Evolutionary conservation across 2,329 filamentous ascomycete species (phyloP).

Genomic region (Fusarium protoensiforme): DNA sequence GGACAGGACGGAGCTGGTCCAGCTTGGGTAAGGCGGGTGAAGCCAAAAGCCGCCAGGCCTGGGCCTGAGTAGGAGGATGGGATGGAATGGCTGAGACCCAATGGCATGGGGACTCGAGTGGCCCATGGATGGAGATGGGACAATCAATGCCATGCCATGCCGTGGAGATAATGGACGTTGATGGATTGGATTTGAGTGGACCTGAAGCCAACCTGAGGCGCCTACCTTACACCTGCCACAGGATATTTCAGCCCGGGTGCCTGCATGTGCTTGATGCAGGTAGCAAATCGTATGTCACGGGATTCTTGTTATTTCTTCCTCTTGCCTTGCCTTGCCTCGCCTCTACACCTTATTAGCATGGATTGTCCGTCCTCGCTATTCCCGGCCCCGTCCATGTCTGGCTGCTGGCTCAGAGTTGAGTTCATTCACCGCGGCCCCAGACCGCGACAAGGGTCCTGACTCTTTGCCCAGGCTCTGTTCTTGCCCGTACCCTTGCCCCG

Average conservation of each 20-base stretch:
- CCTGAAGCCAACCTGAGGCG: background rate
- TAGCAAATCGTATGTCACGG: background rate
- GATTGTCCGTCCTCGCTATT: conserved; percentile 14
- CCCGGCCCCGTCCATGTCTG: conserved; percentile 15
- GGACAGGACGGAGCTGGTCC: conserved; percentile 2
- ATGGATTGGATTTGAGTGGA: background rate
- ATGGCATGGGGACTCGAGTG: conserved; percentile 10
- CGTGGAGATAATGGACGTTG: background rate
- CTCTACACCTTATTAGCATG: background rate
- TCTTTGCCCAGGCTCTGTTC: conserved; percentile 16
- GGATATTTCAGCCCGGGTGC: background rate
- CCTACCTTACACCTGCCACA: background rate
- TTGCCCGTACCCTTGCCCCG: conserved; percentile 22
- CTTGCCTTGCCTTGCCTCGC: background rate
- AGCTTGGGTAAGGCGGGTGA: conserved; percentile 6
- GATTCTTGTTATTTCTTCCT: background rate
- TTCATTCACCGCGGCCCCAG: conserved; percentile 31
- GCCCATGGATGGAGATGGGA: conserved; percentile 1
- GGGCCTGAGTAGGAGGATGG: background rate
- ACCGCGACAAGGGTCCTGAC: conserved; percentile 36
- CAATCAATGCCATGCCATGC: background rate
- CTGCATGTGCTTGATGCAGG: background rate
- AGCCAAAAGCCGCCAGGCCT: conserved; percentile 9
- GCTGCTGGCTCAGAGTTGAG: conserved; percentile 36
- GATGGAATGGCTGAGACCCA: conserved; percentile 4